Percentiles rank a stretch among this genome's conserved stretches.
These are phyloP conservation scores for Calonectria ilicicola DNA, from an alignment of 2,329 filamentous ascomycete genomes.

Conservation along the genomic window DNA sequence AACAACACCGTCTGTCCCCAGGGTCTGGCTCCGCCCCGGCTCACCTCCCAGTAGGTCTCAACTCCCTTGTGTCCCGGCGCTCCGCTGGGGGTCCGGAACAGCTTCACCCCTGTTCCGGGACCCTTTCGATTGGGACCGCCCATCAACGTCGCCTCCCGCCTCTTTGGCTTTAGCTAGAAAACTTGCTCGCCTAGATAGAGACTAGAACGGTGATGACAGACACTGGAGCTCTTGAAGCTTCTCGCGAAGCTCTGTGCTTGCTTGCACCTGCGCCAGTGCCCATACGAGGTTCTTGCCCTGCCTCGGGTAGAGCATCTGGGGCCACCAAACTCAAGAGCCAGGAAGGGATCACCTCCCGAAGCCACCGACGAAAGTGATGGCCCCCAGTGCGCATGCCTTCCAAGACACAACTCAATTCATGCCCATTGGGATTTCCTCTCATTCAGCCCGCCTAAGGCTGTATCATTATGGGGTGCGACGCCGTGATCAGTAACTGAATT, in stretches of 20 bases:
- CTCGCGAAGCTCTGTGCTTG: background rate
- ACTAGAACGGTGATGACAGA: constrained; percentile 1
- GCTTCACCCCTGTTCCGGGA: constrained; percentile 16
- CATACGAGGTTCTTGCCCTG: constrained; percentile 6
- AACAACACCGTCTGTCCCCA: constrained; percentile 26
- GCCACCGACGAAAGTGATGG: constrained; percentile 32
- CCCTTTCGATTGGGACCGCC: constrained; percentile 10
- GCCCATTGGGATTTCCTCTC: constrained; percentile 1
- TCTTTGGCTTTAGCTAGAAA: constrained; percentile 1
- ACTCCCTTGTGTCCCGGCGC: constrained; percentile 21
- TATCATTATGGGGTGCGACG: constrained; percentile 38
- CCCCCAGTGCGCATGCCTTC: background rate
- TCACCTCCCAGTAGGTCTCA: constrained; percentile 31
- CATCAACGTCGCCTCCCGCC: constrained; percentile 21
- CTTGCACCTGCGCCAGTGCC: background rate
- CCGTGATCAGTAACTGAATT: constrained; percentile 18
- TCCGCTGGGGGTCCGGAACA: constrained; percentile 18
- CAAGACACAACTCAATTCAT: constrained; percentile 17
- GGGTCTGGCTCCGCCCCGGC: constrained; percentile 37
- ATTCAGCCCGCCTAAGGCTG: constrained; percentile 20
- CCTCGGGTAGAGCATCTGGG: constrained; percentile 16
- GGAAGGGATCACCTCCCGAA: constrained; percentile 26
- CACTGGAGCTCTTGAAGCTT: background rate
- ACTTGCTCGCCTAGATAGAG: background rate
- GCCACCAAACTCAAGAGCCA: constrained; percentile 30